Evolutionary conservation across 306 rosid genomes (phyloP), one percentile per base, ranked within the genome.

Genomic region (Oxytropis ochrocephala): DNA sequence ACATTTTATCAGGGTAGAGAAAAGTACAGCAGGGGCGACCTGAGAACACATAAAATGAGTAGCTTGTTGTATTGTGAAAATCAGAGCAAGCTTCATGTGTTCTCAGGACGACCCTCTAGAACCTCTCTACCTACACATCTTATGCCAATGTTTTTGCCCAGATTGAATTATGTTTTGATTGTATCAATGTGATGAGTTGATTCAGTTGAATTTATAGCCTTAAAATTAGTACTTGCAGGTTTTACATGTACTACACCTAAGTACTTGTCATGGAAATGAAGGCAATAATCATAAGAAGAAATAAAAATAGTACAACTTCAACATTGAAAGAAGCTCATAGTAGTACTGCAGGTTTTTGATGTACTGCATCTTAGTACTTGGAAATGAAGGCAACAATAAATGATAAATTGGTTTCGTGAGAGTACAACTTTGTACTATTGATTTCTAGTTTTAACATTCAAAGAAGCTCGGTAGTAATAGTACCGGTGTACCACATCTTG

Each of bases 21-120:
- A 48, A 71, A 81, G 65, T 66, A 52, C 85, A 1, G 62, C 95
- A 85, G 91, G 91, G 92, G 95, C 92, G 97, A 91, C 97, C 95
- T 86, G 95, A 88, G 92, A 90, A 90, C 90, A 90, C 91, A 78
- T 74, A 78, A 24, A 36, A 0, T 1, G 8, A 18, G 24, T 14
- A 1, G 7, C 0, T 5, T 49, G 59, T 4, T 33, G 55, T 32
- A 12, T 19, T 48, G 17, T 33, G 43, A 38, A 60, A 51, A 8
- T 35, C 18, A 3, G 13, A 61, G 16, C 35, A 7, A 8, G 2
- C 11, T 44, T 56, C 82, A 84, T 67, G 92, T 88, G 88, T 0
- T 90, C 96, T 82, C 80, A 84, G 64, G 79, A 36, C 75, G 73
- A 83, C 79, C 92, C 88, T 73, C 86, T 64, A 71, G 79, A 76